These are phyloP conservation scores for Hypoxylon sp. DNA, from an alignment of 2,329 filamentous ascomycete genomes.

Conservation along the genomic window DNA sequence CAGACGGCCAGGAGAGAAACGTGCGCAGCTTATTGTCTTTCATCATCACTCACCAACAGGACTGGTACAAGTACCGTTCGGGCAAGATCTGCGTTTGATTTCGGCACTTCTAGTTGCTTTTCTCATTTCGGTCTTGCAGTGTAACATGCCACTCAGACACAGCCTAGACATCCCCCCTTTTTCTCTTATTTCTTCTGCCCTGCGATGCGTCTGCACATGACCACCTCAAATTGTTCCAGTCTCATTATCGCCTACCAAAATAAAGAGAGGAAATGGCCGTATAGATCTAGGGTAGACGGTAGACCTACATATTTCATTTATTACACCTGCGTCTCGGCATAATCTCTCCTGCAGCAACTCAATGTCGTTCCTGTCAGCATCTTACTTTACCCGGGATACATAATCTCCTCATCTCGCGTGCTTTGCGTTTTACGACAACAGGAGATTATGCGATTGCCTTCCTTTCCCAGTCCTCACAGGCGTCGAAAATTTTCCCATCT, in stretches of 20 bases:
- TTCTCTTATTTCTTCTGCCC: constrained; percentile 20
- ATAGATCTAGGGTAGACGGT: too few species aligned
- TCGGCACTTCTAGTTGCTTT: constrained; percentile 42
- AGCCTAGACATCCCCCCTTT: constrained; percentile 13
- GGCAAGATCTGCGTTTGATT: constrained; percentile 39
- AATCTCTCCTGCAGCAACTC: constrained; percentile 18
- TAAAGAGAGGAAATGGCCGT: constrained; percentile 11
- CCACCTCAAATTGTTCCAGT: constrained; percentile 27
- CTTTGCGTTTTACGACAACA: constrained; percentile 4
- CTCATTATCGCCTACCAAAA: constrained; percentile 29
- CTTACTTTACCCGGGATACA: constrained; percentile 33
- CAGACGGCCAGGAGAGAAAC: constrained; percentile 6
- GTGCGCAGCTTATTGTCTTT: constrained; percentile 9
- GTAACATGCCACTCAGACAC: constrained; percentile 37
- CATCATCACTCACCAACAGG: constrained; percentile 32
- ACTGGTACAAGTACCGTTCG: constrained; percentile 19
- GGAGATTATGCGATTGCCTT: background rate
- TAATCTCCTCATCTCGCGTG: constrained; percentile 24
- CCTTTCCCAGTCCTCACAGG: background rate
- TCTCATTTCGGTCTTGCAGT: constrained; percentile 39
- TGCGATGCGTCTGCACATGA: constrained; percentile 34
- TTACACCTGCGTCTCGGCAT: constrained; percentile 31
- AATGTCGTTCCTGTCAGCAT: constrained; percentile 27
- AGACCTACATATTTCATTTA: constrained; percentile 25
- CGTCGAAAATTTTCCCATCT: constrained; percentile 1